Evolutionary conservation across 306 rosid species (phyloP).

Genomic region (Sicyos baderoa): DNA sequence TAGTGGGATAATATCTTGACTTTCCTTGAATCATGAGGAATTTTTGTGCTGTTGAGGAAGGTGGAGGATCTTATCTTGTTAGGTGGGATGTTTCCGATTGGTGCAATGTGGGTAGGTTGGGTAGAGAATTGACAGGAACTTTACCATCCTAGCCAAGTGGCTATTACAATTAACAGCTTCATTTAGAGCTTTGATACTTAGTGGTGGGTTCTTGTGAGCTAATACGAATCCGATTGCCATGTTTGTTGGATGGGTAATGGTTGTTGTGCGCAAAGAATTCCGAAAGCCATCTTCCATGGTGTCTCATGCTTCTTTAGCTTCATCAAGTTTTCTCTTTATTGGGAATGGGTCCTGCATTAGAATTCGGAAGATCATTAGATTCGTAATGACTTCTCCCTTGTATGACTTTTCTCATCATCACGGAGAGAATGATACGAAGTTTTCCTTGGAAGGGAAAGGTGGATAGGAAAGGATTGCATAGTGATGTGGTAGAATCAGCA

Average conservation of each 20-base stretch:
- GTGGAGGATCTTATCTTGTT: constrained; percentile 1
- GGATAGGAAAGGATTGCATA: too few species aligned
- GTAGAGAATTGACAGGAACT: not conserved
- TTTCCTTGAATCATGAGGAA: not conserved
- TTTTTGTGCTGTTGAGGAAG: not conserved
- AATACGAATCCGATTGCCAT: not conserved
- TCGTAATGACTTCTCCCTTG: not conserved
- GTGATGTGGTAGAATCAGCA: too few species aligned
- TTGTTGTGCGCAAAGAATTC: not conserved
- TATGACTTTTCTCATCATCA: not conserved
- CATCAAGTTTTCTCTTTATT: not conserved
- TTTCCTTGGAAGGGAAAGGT: too few species aligned
- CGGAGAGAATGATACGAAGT: too few species aligned
- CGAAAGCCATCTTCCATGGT: not conserved
- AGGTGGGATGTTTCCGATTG: not conserved
- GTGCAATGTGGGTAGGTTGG: not conserved
- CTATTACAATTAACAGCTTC: not conserved
- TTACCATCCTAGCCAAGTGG: constrained; percentile 4
- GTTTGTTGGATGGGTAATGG: not conserved
- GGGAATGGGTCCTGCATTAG: not conserved
- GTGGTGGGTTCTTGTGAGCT: not conserved
- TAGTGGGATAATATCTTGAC: not conserved
- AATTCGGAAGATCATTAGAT: not conserved
- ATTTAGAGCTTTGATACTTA: not conserved
- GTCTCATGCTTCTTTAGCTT: not conserved